Evolutionary conservation across 768 basidiomycete species (phyloP), one percentile per base, ranked within the genome.

Genomic region (Russula virescens): DNA sequence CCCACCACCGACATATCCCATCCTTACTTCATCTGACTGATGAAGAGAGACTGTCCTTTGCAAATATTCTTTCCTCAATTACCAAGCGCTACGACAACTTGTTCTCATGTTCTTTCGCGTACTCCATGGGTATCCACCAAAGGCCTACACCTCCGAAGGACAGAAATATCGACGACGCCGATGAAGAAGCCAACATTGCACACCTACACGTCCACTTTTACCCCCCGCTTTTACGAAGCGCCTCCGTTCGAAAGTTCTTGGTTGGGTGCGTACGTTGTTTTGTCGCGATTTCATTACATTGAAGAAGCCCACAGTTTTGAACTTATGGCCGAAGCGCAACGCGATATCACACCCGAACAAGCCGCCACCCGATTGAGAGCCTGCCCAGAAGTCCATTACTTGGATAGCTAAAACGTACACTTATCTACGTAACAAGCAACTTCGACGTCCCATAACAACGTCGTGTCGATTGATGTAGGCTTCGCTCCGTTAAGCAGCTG

Each of bases 81-180:
- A 85, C 87, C 38, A 38, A 38, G 38, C 38, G 38, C 38, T 91
- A 89, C 67, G 89, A 89, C 69, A 89, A 88, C 69, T 74, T 93
- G 31, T 92, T 93, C 71, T 81, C 80, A 5, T 92, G 89, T 72
- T 88, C 91, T 0, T 97, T 95, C 73, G 38, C 38, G 38, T 97
- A 96, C 72, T 93, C 89, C 10, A 94, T 95, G 91, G 93, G 94
- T 42, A 81, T 96, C 49, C 94, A 96, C 71, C 94, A 97, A 71
- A 81, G 87, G 2, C 88, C 92, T 7, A 70, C 83, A 2, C 83
- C 86, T 6, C 72, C 74, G 2, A 57, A 68, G 46, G 46, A 65
- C 21, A 19, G 23, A 16, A 43, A 28, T 23, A 45, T 52, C 19
- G 7, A 28, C 23, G 46, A 62, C 45, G 55, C 52, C 9, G 61